These are phyloP conservation scores for Biscogniauxia sp. DNA, from an alignment of 2,329 filamentous ascomycete genomes.

Conservation along the genomic window DNA sequence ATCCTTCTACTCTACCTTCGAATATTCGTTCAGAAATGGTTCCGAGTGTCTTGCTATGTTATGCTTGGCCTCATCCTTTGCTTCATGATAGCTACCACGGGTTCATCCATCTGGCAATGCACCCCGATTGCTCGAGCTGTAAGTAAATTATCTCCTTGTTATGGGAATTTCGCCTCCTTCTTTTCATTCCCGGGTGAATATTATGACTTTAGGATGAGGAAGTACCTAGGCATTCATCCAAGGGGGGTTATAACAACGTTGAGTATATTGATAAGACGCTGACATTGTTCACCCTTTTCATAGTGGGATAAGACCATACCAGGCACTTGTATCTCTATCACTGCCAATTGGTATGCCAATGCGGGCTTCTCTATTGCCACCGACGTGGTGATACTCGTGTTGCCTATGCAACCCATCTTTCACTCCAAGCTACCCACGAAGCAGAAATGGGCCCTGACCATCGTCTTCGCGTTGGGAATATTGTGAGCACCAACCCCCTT, in stretches of 20 bases:
- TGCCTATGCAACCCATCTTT: conserved; percentile 50
- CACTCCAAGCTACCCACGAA: conserved; percentile 40
- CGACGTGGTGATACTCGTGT: conserved; percentile 44
- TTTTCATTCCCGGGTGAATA: too few species aligned
- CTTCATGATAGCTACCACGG: conserved; percentile 46
- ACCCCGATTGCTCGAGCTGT: conserved; percentile 41
- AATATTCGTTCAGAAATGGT: conserved; percentile 48
- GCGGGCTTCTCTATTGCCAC: conserved; percentile 47
- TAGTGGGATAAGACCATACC: conserved; percentile 41
- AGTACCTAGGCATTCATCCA: too few species aligned
- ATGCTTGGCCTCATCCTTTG: conserved; percentile 41
- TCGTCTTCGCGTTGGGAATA: conserved; percentile 42
- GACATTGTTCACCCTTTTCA: not conserved
- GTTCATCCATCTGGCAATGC: conserved; percentile 50
- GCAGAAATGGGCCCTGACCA: conserved; percentile 42
- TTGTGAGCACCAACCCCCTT: conserved; percentile 34
- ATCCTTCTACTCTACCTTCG: conserved; percentile 53
- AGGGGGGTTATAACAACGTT: not conserved
- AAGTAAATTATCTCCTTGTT: not conserved
- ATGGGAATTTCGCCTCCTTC: too few species aligned
- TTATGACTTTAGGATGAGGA: too few species aligned
- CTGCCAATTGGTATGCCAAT: conserved; percentile 49
- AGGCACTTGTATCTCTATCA: conserved; percentile 45
- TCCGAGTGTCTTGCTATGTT: conserved; percentile 41
- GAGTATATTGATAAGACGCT: not conserved